Evolutionary conservation across 2,329 filamentous ascomycete species (phyloP).

Genomic region (Xylariaceae sp.): DNA sequence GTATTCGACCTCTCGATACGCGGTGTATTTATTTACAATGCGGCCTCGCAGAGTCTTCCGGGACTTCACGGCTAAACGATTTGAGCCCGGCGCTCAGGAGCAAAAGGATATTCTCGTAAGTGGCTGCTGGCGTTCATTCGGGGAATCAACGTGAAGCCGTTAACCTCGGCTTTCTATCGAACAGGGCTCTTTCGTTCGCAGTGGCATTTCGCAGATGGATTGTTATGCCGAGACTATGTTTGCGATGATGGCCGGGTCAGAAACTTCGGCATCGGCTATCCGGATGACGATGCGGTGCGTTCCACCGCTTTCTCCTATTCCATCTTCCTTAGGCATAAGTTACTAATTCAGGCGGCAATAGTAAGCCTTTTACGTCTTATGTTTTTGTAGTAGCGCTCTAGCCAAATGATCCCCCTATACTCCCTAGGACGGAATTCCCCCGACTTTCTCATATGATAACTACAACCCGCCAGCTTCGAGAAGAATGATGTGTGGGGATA

Average conservation of each 20-base stretch:
- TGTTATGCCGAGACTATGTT: slow-evolving; percentile 33
- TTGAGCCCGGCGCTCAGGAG: slow-evolving; percentile 5
- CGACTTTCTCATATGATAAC: not conserved
- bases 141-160: not conserved
- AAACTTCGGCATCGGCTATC: slow-evolving; percentile 53
- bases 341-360: not conserved
- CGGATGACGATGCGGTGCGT: slow-evolving; percentile 30
- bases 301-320: not conserved
- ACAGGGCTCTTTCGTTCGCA: slow-evolving; percentile 33
- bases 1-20: not conserved
- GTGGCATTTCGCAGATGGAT: slow-evolving; percentile 29
- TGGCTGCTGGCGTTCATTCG: not conserved
- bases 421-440: not conserved
- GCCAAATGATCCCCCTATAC: not conserved
- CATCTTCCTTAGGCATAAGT: not conserved
- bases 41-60: slow-evolving; percentile 9
- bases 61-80: slow-evolving; percentile 18
- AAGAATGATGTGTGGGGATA: not conserved
- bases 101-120: slow-evolving; percentile 25
- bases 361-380: not conserved
- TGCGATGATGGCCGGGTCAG: slow-evolving; percentile 40
- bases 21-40: not conserved
- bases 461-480: too few relatives aligned
- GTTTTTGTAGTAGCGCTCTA: not conserved
- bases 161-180: not conserved